Conservation (phyloP, 140 eudicot genomes). For the Senecio squalidus region DNA sequence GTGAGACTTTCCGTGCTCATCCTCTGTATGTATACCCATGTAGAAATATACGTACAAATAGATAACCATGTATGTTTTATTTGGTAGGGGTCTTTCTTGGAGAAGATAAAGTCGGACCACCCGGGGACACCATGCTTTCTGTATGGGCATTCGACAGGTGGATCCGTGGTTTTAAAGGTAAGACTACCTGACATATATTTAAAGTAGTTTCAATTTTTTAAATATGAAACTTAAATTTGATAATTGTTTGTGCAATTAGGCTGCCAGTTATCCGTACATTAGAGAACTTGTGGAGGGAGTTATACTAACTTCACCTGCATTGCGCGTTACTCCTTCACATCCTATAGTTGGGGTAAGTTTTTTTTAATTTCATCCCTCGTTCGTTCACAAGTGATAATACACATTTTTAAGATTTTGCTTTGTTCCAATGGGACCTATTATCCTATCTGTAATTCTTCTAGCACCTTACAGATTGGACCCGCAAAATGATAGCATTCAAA, state of each 20-base stretch:
- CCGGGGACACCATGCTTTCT: slow-evolving; percentile 92
- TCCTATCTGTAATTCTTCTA: background rate
- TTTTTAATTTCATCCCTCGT: background rate
- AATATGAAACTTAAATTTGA: slow-evolving; percentile 7
- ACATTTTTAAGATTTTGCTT: background rate
- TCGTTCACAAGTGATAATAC: background rate
- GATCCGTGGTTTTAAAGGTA: slow-evolving; percentile 91
- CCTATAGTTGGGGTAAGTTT: slow-evolving; percentile 88
- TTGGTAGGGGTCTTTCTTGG: slow-evolving; percentile 72
- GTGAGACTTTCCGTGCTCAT: slow-evolving; percentile 47
- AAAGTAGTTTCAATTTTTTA: too few species aligned
- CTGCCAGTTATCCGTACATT: slow-evolving; percentile 80
- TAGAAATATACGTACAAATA: background rate
- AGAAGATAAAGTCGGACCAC: slow-evolving; percentile 71
- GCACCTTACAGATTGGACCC: slow-evolving; percentile 5
- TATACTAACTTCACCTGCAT: slow-evolving; percentile 90
- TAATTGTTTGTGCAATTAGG: slow-evolving; percentile 33
- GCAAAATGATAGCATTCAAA: background rate
- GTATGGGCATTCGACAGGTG: slow-evolving; percentile 97
- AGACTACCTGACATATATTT: background rate
- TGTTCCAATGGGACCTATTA: background rate
- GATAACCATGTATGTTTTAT: background rate
- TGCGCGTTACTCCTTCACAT: slow-evolving; percentile 96
- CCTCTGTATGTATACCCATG: too few species aligned
- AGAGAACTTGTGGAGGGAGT: slow-evolving; percentile 75